Evolutionary conservation across 2,329 filamentous ascomycete species (phyloP), one percentile per base, ranked within the genome.

Genomic region (Septoria linicola): DNA sequence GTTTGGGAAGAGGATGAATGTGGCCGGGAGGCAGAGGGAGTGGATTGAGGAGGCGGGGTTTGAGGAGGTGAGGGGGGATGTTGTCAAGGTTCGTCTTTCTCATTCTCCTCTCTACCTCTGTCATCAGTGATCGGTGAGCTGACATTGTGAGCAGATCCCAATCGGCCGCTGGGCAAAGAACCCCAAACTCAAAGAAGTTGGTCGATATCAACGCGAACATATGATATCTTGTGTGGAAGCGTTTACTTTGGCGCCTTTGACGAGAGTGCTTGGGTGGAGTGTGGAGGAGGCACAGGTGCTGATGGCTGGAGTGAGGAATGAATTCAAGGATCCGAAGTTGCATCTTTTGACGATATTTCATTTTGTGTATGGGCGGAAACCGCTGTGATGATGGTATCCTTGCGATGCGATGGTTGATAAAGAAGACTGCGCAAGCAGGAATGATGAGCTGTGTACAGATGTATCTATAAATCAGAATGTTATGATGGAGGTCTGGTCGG

Each of bases 231-330:
- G 57, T 16, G 39, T 59, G 1, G 53, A 54, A 35, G 48, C 66
- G 1, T 73, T 72, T 60, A 70, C 66, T 3, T 62, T 74, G 34
- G 68, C 70, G 36, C 64, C 66, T 47, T 73, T 75, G 58, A 63
- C 68, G 30, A 64, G 66, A 40, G 70, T 67, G 0, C 53, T 73
- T 4, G 66, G 65, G 0, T 74, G 71, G 72, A 53, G 20, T n/a
- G 23, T 49, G 13, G 53, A 56, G 8, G 50, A 59, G 19, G 50
- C 47, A 16, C 53, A 51, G 30, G 47, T 57, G 2, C 19, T 59
- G 39, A 54, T 57, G 53, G 56, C 49, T 3, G 50, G 47, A 2
- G 53, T 56, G n/a, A 39, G 47, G 32, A 49, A 49, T 37, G 53
- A 56, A 20, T 56, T 57, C 21, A 52, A 27, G 20, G 49, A 56